Base-by-base conservation (phyloP, 2,329 filamentous ascomycete genomes). In the Trichoderma sp. region DNA sequence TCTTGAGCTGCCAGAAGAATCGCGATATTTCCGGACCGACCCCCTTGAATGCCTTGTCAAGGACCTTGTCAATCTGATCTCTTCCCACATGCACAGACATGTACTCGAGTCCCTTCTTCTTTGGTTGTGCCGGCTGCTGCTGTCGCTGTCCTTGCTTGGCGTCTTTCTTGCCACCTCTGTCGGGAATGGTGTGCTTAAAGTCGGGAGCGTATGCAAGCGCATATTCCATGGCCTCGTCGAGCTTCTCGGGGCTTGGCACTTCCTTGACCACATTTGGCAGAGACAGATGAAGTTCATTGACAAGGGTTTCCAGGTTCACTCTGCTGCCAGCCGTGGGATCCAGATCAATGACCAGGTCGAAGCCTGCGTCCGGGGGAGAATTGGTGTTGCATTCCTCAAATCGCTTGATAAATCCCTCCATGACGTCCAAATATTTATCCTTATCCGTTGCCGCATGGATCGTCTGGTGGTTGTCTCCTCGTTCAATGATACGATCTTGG, bases 381-480 rank as follows among this genome's bases (percentile, higher is more conserved):
- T 89, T 86, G 1, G 86, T 83, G 74, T 95, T 88, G 72, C 94
- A 86, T 24, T 91, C 88, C 82, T 99, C 92, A 79, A 97, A 98
- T 43, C 96, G 90, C 14, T 88, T 82, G 75, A 99, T 86, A 82
- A 99, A 99, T 3, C 94, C 93, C 76, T 98, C 93, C 96, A 99
- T 98, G 76, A 99, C 97, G 6, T 89, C 89, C 61, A 96, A 85
- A 70, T 96, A 93, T 80, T 97, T 95, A 21, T 86, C 83, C 61
- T 86, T 82, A 58, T 92, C 88, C 71, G 93, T 92, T 60, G 89
- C 92, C 12, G 95, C 95, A 78, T 96, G 94, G 73, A 99, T 98
- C 0, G 96, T 99, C 82, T 99, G 96, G 80, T 99, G 96, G 78
- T 98, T 98, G 81, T 99, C 94, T 15, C 96, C 96, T 26, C 96